phyloP scores from a whole-genome alignment of 306 rosid species.

The Phaseolus lunatus region DNA sequence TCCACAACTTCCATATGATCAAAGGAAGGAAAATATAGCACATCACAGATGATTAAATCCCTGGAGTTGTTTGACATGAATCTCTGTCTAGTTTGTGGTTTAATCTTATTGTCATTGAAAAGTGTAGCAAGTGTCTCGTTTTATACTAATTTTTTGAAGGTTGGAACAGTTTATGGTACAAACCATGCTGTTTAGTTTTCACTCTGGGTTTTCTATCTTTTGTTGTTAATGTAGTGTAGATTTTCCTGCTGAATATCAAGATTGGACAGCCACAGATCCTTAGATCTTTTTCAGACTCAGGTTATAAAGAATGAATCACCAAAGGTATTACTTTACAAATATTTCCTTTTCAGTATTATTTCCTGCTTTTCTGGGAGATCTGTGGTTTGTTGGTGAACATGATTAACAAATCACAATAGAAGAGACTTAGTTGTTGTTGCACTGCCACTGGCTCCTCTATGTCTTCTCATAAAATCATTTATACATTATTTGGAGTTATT shows the following conservation, averaged over 20 bases:
- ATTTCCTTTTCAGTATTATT: background rate
- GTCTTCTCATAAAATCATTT: slow-evolving; percentile 29
- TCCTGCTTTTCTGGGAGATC: slow-evolving; percentile 21
- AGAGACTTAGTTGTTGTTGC: background rate
- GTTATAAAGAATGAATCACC: slow-evolving; percentile 77
- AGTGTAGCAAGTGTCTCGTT: slow-evolving; percentile 29
- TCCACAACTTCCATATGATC: slow-evolving; percentile 27
- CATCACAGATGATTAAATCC: slow-evolving; percentile 14
- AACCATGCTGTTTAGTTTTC: slow-evolving; percentile 40
- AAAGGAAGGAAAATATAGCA: slow-evolving; percentile 31
- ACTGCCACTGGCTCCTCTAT: background rate
- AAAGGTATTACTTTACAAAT: slow-evolving; percentile 62
- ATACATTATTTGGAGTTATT: slow-evolving; percentile 19
- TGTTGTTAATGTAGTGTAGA: slow-evolving; percentile 82
- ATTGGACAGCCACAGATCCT: slow-evolving; percentile 86
- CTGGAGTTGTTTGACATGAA: slow-evolving; percentile 35
- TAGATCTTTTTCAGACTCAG: slow-evolving; percentile 89
- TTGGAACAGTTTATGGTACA: slow-evolving; percentile 25
- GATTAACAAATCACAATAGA: background rate
- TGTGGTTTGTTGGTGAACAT: background rate
- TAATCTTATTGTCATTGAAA: slow-evolving; percentile 4
- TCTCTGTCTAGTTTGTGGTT: slow-evolving; percentile 10
- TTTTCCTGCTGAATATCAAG: slow-evolving; percentile 81
- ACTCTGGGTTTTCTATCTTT: slow-evolving; percentile 45
- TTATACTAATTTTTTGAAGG: slow-evolving; percentile 5